Conservation (phyloP, 2,329 filamentous ascomycete genomes). For the Cytospora mali region DNA sequence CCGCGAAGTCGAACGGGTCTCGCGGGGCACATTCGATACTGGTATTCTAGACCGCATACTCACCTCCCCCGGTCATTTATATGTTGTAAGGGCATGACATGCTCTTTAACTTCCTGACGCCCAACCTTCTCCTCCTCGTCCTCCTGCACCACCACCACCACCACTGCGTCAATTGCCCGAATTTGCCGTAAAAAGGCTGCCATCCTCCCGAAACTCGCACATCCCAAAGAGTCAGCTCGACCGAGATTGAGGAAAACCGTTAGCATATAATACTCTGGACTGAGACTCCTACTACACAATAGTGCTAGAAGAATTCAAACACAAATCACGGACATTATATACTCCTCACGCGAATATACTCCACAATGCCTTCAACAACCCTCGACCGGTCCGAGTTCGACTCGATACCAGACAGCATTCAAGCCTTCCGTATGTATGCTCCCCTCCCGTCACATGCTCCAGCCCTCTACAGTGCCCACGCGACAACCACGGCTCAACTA, state of each 20-base stretch:
- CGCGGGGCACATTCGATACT: conserved; percentile 6
- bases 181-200: neutral
- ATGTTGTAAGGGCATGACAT: too few species aligned
- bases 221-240: too few species aligned
- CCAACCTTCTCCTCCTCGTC: too few species aligned
- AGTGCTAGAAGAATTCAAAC: too few species aligned
- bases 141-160: too few species aligned
- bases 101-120: too few species aligned
- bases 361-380: conserved; percentile 57
- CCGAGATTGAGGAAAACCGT: too few species aligned
- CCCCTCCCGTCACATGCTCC: conserved; percentile 14
- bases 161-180: neutral
- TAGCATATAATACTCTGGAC: too few species aligned
- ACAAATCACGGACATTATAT: too few species aligned
- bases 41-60: neutral
- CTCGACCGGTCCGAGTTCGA: conserved; percentile 61
- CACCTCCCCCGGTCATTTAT: neutral
- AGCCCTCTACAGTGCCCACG: conserved; percentile 9
- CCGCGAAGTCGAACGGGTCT: conserved; percentile 13
- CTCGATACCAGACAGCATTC: conserved; percentile 65
- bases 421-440: conserved; percentile 61
- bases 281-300: too few species aligned
- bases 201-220: neutral
- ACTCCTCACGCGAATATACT: conserved; percentile 21
- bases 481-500: conserved; percentile 6